Evolutionary conservation across 495 filamentous ascomycete species (phyloP), one percentile per base, ranked within the genome.

Genomic region (Aspergillus coremiiformis): DNA sequence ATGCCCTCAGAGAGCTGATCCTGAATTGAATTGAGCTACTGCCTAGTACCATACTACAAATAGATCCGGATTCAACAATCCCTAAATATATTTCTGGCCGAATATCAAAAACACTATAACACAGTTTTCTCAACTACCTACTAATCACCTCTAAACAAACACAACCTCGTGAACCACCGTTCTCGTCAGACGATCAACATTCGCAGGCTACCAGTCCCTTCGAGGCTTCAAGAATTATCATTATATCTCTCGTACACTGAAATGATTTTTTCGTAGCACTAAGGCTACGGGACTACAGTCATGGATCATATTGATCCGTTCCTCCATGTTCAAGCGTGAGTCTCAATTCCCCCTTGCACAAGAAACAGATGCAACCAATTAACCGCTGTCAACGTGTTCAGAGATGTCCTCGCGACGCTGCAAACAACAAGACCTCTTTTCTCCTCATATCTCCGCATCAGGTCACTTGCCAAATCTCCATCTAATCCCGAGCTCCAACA

Each of bases 401-500:
- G 89, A 65, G 94, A 98, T 66, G 88, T 96, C 58, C 83, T 93
- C 44, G 72, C 83, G 48, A 84, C 89, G 43, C 84, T 98, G 37
- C 79, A 84, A 60, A 79, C 78, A 41, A 86, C 87, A 53, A 84
- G 91, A 11, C 81, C 89, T 26, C 84, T 95, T 51, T 96, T 96
- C 78, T 84, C 86, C 56, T 96, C 90, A 35, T 97, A 95, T 78
- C 83, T 95, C 35, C 93, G 93, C 65, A 97, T 98, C 72, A 89
- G 90, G 61, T 89, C 90, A 15, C 82, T 94, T 14, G 77, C 85
- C 52, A 78, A 82, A 52, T 84, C 78, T 5, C 73, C 81, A 33
- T 70, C 70, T 45, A 89, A 87, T 49, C 94, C 91, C 24, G 94
- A 98, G 66, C 85, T 97, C 32, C 72, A 81, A 44, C 86, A 94